These are phyloP conservation scores for Yueomyces sp. DNA, from an alignment of 805 yeast genomes.

Conservation along the genomic window DNA sequence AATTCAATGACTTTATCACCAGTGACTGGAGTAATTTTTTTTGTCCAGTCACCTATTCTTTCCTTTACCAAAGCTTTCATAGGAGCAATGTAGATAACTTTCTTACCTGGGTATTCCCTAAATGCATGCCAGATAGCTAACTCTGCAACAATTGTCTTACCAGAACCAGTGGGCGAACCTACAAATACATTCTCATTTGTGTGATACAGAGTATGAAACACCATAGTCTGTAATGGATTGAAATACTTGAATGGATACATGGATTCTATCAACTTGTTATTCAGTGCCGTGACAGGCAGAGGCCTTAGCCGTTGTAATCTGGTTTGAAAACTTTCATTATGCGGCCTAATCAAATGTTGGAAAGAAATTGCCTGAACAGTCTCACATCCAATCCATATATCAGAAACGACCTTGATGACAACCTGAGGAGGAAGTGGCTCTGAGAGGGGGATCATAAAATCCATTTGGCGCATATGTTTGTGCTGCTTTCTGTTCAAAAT, in stretches of 20 bases:
- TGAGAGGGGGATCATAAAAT: constrained; percentile 81
- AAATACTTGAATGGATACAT: constrained; percentile 76
- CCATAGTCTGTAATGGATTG: constrained; percentile 98
- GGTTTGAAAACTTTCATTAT: constrained; percentile 76
- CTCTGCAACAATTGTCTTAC: constrained; percentile 95
- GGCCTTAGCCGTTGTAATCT: constrained; percentile 73
- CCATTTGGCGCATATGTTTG: constrained; percentile 52
- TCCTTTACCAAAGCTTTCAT: constrained; percentile 92
- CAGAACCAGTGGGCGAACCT: constrained; percentile 98
- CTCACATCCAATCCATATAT: constrained; percentile 83
- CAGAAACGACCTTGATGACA: constrained; percentile 66
- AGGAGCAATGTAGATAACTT: constrained; percentile 88
- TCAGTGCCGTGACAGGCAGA: constrained; percentile 68
- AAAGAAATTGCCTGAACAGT: constrained; percentile 66
- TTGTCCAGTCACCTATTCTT: constrained; percentile 80
- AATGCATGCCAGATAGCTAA: constrained; percentile 96
- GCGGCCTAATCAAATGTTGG: constrained; percentile 81
- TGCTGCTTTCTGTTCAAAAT: constrained; percentile 49
- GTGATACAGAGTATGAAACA: constrained; percentile 79
- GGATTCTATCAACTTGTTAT: constrained; percentile 48
- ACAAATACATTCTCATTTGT: constrained; percentile 69
- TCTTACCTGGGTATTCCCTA: constrained; percentile 64
- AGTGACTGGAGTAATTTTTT: constrained; percentile 74
- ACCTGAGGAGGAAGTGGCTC: constrained; percentile 89
- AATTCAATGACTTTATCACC: constrained; percentile 81